Evolutionary conservation across 192 early-diverging fungal species (phyloP).

Genomic region (Entrophospora sp.): DNA sequence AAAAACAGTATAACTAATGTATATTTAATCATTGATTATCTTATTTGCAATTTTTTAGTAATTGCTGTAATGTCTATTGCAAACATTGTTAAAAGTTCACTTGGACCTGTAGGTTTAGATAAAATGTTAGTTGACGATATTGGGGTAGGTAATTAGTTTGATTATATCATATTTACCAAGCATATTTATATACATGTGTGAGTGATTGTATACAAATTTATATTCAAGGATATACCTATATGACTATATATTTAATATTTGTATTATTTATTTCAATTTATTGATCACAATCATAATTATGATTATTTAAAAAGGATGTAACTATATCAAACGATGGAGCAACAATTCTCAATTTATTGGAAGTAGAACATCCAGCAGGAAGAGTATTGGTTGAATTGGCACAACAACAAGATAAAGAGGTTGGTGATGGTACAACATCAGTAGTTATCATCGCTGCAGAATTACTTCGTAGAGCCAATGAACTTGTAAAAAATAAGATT

Average conservation of each 20-base stretch:
- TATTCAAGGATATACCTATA: too few relatives aligned
- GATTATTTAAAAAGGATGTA: constrained; percentile 49
- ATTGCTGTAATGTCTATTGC: constrained; percentile 91
- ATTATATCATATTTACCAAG: too few relatives aligned
- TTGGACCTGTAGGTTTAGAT: constrained; percentile 98
- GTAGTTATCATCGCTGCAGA: constrained; percentile 97
- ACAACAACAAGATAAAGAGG: constrained; percentile 97
- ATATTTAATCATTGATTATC: constrained; percentile 2
- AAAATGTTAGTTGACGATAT: constrained; percentile 99
- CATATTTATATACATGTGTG: too few relatives aligned
- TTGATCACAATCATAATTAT: background rate
- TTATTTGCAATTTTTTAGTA: constrained; percentile 49
- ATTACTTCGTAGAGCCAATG: constrained; percentile 87
- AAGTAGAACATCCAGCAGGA: constrained; percentile 97
- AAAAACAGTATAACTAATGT: background rate
- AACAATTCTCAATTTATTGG: constrained; percentile 95
- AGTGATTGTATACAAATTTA: too few relatives aligned
- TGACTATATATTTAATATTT: too few relatives aligned
- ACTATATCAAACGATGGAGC: constrained; percentile 99
- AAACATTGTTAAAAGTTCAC: constrained; percentile 97
- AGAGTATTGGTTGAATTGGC: constrained; percentile 98
- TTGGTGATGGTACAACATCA: constrained; percentile 99
- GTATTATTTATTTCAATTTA: background rate
- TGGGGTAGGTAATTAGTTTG: constrained; percentile 83
- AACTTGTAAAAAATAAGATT: constrained; percentile 85